phyloP scores from a whole-genome alignment of 2,329 filamentous ascomycete genomes.

The Cordyceps pruinosa region DNA sequence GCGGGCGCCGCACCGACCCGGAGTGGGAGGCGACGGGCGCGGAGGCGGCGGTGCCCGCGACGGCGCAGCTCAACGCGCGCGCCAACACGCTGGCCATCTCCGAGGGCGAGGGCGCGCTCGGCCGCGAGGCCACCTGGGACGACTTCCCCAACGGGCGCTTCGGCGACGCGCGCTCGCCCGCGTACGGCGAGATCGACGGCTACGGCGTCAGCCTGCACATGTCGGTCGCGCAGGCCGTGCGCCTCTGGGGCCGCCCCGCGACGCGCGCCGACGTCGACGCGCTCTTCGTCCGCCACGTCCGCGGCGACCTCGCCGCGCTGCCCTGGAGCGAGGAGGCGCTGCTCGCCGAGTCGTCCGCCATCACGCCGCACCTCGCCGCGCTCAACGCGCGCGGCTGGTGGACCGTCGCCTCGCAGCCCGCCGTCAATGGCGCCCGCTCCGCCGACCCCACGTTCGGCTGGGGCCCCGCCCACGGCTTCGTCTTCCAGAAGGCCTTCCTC shows the following conservation, averaged over 20 bases:
- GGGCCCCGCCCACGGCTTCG: conserved; percentile 87
- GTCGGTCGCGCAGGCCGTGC: conserved; percentile 72
- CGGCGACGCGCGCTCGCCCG: conserved; percentile 86
- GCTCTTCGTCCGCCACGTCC: conserved; percentile 75
- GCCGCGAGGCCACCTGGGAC: conserved; percentile 95
- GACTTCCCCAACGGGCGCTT: conserved; percentile 96
- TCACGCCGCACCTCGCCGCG: conserved; percentile 65
- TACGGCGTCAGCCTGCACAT: conserved; percentile 95
- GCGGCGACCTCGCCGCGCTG: conserved; percentile 70
- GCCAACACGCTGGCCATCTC: conserved; percentile 88
- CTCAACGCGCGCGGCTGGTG: conserved; percentile 85
- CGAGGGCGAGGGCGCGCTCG: conserved; percentile 82
- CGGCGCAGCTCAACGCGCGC: conserved; percentile 67
- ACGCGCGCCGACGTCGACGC: conserved; percentile 64
- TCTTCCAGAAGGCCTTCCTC: conserved; percentile 97
- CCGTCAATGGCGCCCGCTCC: conserved; percentile 78
- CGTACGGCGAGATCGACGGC: conserved; percentile 95
- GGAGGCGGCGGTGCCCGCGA: conserved; percentile 69
- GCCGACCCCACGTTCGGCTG: conserved; percentile 79
- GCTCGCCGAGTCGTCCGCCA: conserved; percentile 74
- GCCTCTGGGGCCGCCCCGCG: conserved; percentile 76
- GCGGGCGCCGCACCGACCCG: conserved; percentile 47
- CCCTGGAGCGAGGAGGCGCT: conserved; percentile 93
- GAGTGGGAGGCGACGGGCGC: conserved; percentile 67
- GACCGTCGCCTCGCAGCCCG: conserved; percentile 92